Evolutionary conservation across 352 stramenopile species (phyloP), one percentile per base, ranked within the genome.

Genomic region (Phytophthora chlamydospora): DNA sequence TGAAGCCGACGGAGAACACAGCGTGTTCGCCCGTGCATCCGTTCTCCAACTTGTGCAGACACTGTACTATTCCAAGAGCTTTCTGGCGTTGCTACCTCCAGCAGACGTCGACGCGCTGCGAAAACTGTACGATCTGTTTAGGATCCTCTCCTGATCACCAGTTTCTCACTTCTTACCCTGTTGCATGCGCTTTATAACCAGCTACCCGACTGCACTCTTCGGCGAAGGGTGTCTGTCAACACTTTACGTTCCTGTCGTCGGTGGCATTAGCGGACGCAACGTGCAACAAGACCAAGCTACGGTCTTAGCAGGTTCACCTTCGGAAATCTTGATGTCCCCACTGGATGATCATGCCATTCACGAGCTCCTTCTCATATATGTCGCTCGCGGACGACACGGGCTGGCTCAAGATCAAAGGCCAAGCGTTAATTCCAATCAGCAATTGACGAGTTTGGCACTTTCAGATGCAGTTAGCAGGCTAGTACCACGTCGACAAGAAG

Each of bases 21-120:
- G 47, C 44, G 21, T 76, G 5, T 82, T 74, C 48, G 65, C 63
- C 45, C 73, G 71, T 14, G 73, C 70, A 19, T 74, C 67, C 2
- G 63, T 82, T 36, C 62, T 82, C 2, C 71, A 82, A 57, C 52
- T 82, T 7, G 52, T 82, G 16, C 73, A 82, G 16, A 82, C 70
- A 19, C 13, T 57, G 4, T 74, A 82, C 24, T 80, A 78, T 33
- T 44, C 47, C 11, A 46, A 55, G 11, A 24, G 40, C 2, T 82
- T 82, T 45, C 35, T 78, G 12, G 2, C 16, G 3, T 32, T 56
- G 40, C 19, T 82, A 14, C 46, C 68, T 6, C 19, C 51, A 13
- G 34, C 31, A 19, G 73, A 80, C 24, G 45, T 50, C 2, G 49
- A 50, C 13, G 41, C 31, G 2, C 49, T 82, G 31, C 64, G 70